These are phyloP conservation scores for Adiantum capillusveneris DNA, from an alignment of 75 land plant species.

Conservation along the genomic window DNA sequence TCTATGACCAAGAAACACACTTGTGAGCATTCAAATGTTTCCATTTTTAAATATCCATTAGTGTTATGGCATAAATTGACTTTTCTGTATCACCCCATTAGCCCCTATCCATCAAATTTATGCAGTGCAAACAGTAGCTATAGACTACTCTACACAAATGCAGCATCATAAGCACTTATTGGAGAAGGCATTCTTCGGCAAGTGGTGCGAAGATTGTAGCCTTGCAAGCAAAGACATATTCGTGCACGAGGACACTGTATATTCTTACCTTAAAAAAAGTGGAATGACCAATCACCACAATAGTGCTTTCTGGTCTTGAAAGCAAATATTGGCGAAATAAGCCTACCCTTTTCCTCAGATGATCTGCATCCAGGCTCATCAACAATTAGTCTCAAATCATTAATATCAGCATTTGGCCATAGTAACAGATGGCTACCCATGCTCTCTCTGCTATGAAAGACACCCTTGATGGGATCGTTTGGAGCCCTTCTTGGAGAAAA, in stretches of 20 bases:
- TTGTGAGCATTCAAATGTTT: no score
- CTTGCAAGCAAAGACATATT: not conserved
- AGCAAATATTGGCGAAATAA: slow-evolving; percentile 20
- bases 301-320: slow-evolving; percentile 21
- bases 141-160: not conserved
- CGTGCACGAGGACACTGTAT: not conserved
- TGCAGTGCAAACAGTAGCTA: not conserved
- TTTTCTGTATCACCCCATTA: no score
- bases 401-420: not conserved
- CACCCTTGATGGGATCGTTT: slow-evolving; percentile 19
- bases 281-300: slow-evolving; percentile 35
- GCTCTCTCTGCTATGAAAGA: slow-evolving; percentile 24
- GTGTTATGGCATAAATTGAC: no score
- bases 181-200: no score
- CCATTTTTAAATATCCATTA: no score
- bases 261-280: slow-evolving; percentile 31
- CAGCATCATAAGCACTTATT: not conserved
- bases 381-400: not conserved
- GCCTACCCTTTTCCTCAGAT: slow-evolving; percentile 32
- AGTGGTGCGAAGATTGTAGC: not conserved
- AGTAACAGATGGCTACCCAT: slow-evolving; percentile 11
- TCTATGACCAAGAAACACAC: no score
- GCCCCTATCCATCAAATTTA: not conserved
- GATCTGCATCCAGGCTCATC: slow-evolving; percentile 9
- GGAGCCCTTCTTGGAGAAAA: slow-evolving; percentile 20